A percentile compares a stretch with the other conserved stretches of the same genome.
Evolutionary conservation across 495 filamentous ascomycete genomes (phyloP).

Genomic region (Daldinia decipiens): DNA sequence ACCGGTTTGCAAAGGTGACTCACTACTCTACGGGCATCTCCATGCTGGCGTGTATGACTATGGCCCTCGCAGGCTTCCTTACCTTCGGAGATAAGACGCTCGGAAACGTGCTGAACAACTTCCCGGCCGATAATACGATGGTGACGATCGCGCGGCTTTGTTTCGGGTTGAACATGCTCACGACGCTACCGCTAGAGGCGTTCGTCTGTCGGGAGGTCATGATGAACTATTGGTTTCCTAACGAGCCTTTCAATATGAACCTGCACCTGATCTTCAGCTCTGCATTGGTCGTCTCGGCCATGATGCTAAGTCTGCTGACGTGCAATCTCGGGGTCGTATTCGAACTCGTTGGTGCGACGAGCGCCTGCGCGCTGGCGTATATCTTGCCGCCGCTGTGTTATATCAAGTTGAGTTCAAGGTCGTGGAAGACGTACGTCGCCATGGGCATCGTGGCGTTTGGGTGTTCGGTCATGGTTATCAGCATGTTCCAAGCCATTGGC

Average conservation of each 20-base stretch:
- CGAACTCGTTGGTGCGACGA: constrained; percentile 94
- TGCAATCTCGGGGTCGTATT: constrained; percentile 95
- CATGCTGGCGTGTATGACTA: constrained; percentile 84
- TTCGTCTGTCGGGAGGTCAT: constrained; percentile 98
- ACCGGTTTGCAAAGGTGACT: constrained; percentile 90
- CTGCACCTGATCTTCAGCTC: constrained; percentile 89
- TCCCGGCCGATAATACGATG: constrained; percentile 86
- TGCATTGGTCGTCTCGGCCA: constrained; percentile 78
- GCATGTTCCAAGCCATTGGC: constrained; percentile 74
- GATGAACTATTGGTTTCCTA: constrained; percentile 88
- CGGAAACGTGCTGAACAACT: constrained; percentile 98
- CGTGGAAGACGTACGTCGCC: constrained; percentile 78
- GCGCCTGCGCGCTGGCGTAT: constrained; percentile 91
- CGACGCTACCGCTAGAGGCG: constrained; percentile 92
- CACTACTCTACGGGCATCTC: constrained; percentile 91
- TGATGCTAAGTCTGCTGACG: constrained; percentile 79
- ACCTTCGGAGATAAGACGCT: constrained; percentile 91
- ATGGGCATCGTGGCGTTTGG: constrained; percentile 79
- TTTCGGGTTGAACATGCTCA: constrained; percentile 98
- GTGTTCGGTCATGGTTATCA: constrained; percentile 82
- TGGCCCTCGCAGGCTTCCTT: constrained; percentile 91
- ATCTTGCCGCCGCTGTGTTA: constrained; percentile 95
- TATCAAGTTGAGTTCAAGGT: constrained; percentile 84
- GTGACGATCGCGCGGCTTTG: constrained; percentile 94
- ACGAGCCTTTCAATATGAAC: constrained; percentile 80